These are phyloP conservation scores for Lasiosphaeris hirsuta DNA, from an alignment of 495 filamentous ascomycete species.

Conservation along the genomic window DNA sequence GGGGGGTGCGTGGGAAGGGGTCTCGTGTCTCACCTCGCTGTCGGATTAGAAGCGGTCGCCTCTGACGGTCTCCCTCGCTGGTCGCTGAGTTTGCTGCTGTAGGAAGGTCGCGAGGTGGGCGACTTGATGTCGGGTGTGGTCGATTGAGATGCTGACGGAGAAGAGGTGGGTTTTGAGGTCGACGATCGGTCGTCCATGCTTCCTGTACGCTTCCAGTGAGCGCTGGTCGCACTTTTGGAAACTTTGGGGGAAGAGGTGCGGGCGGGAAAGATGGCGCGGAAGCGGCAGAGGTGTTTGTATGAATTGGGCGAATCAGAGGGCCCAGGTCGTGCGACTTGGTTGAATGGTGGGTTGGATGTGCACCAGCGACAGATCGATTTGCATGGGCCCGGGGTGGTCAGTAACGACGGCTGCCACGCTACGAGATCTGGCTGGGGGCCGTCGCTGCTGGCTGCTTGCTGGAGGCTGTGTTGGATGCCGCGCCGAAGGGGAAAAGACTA, in stretches of 20 bases:
- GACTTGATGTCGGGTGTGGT: constrained; percentile 28
- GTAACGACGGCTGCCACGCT: constrained; percentile 24
- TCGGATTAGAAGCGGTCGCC: constrained; percentile 21
- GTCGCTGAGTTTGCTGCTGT: constrained; percentile 37
- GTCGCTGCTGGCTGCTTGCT: constrained; percentile 4
- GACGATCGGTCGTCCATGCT: constrained; percentile 37
- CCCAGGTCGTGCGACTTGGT: constrained; percentile 21
- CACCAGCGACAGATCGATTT: constrained; percentile 19
- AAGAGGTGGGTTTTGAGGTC: constrained; percentile 25
- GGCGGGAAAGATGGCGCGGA: constrained; percentile 33
- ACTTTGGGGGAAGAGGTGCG: constrained; percentile 32
- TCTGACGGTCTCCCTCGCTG: constrained; percentile 25
- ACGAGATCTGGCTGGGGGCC: constrained; percentile 15
- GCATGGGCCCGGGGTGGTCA: constrained; percentile 15
- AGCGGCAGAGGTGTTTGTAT: constrained; percentile 34
- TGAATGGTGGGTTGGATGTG: constrained; percentile 16
- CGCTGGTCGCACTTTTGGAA: constrained; percentile 29
- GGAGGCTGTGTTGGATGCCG: constrained; percentile 8
- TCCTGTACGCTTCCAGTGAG: constrained; percentile 24
- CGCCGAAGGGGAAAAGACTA: background rate
- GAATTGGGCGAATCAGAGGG: constrained; percentile 33
- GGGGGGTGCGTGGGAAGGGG: constrained; percentile 19
- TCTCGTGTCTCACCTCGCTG: constrained; percentile 36
- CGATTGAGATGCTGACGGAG: constrained; percentile 21
- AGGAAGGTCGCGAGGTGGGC: constrained; percentile 26